Evolutionary conservation across 164 flowering plant genomes (phyloP).

Genomic region (Saururus chinensis): DNA sequence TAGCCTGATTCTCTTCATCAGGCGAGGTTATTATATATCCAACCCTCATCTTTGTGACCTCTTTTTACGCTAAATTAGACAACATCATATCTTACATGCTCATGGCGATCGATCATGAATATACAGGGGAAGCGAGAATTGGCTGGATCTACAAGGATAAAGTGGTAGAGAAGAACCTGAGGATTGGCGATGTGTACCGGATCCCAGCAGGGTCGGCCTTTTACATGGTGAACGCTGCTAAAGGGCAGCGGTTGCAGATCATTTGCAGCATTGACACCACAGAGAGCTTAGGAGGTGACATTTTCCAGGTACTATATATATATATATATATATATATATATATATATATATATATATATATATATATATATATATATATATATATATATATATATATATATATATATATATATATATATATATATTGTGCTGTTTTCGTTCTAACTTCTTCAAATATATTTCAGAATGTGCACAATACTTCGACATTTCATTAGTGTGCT

Average conservation of each 20-base stretch:
- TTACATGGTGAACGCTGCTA: constrained; percentile 56
- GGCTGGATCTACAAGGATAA: constrained; percentile 56
- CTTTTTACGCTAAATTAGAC: background rate
- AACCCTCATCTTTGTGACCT: background rate
- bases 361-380: no score
- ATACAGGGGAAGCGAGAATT: constrained; percentile 57
- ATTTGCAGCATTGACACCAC: constrained; percentile 68
- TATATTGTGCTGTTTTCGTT: background rate
- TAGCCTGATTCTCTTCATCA: constrained; percentile 58
- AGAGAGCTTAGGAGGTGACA: constrained; percentile 40
- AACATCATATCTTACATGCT: background rate
- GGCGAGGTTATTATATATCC: constrained; percentile 35
- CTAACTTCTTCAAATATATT: background rate
- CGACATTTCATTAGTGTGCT: background rate
- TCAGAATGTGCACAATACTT: no score
- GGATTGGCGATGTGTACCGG: constrained; percentile 57
- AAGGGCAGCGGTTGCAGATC: constrained; percentile 58
- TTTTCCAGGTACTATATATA: constrained; percentile 76
- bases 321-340: no score
- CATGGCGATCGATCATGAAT: background rate
- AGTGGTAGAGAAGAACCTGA: constrained; percentile 44
- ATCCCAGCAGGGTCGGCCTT: constrained; percentile 81
- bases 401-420: no score
- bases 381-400: no score
- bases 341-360: no score